A percentile compares a stretch with the other conserved stretches of the same genome.
phyloP scores from a whole-genome alignment of 192 early-diverging fungal species.

The Coemansia guatemalensis region DNA sequence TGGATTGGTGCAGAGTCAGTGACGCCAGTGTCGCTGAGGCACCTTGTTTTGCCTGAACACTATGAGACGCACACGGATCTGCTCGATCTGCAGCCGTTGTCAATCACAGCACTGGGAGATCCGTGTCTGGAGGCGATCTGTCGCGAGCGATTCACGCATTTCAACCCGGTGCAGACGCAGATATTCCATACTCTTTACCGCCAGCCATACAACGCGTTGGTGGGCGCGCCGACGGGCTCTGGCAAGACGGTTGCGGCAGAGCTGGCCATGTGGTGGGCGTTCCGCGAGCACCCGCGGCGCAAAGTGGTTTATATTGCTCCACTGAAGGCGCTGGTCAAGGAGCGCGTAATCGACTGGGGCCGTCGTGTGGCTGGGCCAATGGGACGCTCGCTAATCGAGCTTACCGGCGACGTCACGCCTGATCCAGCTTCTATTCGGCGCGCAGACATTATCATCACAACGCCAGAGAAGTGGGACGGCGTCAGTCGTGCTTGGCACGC shows the following conservation, averaged over 20 bases:
- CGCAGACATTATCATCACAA: slow-evolving; percentile 97
- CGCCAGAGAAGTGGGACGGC: slow-evolving; percentile 99
- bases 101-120: slow-evolving; percentile 80
- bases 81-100: slow-evolving; percentile 89
- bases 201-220: slow-evolving; percentile 77
- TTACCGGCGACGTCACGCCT: slow-evolving; percentile 95
- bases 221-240: slow-evolving; percentile 97
- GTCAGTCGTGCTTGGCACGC: slow-evolving; percentile 91
- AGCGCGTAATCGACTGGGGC: slow-evolving; percentile 90
- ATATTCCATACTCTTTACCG: slow-evolving; percentile 97
- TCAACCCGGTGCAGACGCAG: slow-evolving; percentile 99
- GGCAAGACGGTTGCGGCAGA: slow-evolving; percentile 98
- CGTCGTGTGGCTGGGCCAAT: slow-evolving; percentile 65
- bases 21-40: slow-evolving; percentile 85
- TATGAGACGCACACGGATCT: slow-evolving; percentile 88
- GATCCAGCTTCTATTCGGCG: slow-evolving; percentile 80
- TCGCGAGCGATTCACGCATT: slow-evolving; percentile 81
- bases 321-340: slow-evolving; percentile 94
- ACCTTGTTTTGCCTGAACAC: slow-evolving; percentile 85
- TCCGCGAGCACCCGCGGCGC: slow-evolving; percentile 70
- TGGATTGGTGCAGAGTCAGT: slow-evolving; percentile 93
- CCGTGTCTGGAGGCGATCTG: slow-evolving; percentile 86
- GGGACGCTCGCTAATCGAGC: slow-evolving; percentile 84
- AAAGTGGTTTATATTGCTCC: slow-evolving; percentile 99
- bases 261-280: slow-evolving; percentile 92